Conservation (phyloP, 1,284 basidiomycete genomes). For the Puccinia brachypodii region DNA sequence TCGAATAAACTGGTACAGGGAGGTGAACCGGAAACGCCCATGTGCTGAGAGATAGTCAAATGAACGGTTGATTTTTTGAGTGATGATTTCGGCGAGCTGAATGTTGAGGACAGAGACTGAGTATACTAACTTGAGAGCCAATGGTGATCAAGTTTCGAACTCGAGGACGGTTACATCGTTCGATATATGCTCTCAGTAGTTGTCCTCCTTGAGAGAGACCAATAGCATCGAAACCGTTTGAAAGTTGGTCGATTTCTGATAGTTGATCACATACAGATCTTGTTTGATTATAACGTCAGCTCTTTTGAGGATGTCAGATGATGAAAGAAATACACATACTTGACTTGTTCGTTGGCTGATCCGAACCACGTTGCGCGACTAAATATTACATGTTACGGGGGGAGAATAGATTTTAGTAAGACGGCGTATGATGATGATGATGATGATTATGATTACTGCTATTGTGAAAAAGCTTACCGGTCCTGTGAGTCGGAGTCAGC, state of each 20-base stretch:
- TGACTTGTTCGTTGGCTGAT: slow-evolving; percentile 55
- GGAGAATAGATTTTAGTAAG: too few species aligned
- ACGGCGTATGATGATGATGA: too few species aligned
- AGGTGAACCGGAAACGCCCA: slow-evolving; percentile 53
- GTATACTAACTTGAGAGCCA: slow-evolving; percentile 56
- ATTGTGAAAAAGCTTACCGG: slow-evolving; percentile 10
- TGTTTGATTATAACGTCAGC: neutral
- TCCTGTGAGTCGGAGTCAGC: slow-evolving; percentile 48
- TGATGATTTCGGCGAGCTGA: slow-evolving; percentile 50
- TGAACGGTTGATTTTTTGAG: neutral
- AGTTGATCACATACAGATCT: slow-evolving; percentile 53
- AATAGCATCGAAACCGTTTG: slow-evolving; percentile 56
- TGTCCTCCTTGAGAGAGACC: slow-evolving; percentile 57
- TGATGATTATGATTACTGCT: too few species aligned
- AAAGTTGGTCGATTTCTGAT: slow-evolving; percentile 53
- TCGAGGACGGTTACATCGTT: slow-evolving; percentile 55
- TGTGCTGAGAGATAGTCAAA: slow-evolving; percentile 12
- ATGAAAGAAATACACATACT: slow-evolving; percentile 22
- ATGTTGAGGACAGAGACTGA: slow-evolving; percentile 44
- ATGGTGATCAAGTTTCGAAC: slow-evolving; percentile 58
- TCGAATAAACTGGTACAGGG: slow-evolving; percentile 52
- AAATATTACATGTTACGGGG: too few species aligned
- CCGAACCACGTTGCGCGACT: slow-evolving; percentile 54
- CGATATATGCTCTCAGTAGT: slow-evolving; percentile 55
- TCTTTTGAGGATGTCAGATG: neutral